phyloP scores from a whole-genome alignment of 2,329 filamentous ascomycete genomes.

The Exophiala sp. region DNA sequence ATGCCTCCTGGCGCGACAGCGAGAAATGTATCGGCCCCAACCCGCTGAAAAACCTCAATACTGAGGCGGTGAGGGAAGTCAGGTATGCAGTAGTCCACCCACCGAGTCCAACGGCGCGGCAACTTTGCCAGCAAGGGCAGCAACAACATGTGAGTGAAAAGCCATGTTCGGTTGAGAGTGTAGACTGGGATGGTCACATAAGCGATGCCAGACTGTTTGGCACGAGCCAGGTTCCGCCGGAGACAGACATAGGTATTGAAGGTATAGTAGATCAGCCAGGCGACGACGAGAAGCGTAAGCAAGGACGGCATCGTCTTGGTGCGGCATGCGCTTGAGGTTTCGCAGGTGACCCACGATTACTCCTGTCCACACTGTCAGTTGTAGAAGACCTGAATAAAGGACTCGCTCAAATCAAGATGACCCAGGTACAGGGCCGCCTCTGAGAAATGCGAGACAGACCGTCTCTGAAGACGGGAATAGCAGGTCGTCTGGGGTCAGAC shows the following conservation, averaged over 20 bases:
- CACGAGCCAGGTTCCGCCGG: constrained; percentile 26
- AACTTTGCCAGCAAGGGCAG: constrained; percentile 40
- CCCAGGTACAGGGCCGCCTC: too few relatives aligned
- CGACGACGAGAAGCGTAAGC: constrained; percentile 6
- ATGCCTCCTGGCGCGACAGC: constrained; percentile 54
- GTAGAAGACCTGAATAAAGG: too few relatives aligned
- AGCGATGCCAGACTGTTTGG: constrained; percentile 30
- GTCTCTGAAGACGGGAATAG: constrained; percentile 6
- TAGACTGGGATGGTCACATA: constrained; percentile 30
- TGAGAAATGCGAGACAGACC: constrained; percentile 9
- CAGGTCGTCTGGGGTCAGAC: too few relatives aligned
- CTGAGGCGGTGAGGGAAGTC: constrained; percentile 28
- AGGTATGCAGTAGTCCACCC: constrained; percentile 38
- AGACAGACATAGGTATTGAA: constrained; percentile 15
- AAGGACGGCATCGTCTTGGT: constrained; percentile 16
- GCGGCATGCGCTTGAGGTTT: not conserved
- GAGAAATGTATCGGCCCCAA: constrained; percentile 58
- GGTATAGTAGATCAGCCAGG: constrained; percentile 11
- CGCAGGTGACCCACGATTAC: too few relatives aligned
- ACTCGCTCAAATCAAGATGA: too few relatives aligned
- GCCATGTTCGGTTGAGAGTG: constrained; percentile 42
- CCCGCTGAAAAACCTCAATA: constrained; percentile 49
- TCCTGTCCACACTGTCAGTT: too few relatives aligned
- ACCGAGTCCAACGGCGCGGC: constrained; percentile 39
- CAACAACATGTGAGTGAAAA: constrained; percentile 42